phyloP scores from a whole-genome alignment of 1,139 yeast genomes.

The Yamadazyma mexicana region DNA sequence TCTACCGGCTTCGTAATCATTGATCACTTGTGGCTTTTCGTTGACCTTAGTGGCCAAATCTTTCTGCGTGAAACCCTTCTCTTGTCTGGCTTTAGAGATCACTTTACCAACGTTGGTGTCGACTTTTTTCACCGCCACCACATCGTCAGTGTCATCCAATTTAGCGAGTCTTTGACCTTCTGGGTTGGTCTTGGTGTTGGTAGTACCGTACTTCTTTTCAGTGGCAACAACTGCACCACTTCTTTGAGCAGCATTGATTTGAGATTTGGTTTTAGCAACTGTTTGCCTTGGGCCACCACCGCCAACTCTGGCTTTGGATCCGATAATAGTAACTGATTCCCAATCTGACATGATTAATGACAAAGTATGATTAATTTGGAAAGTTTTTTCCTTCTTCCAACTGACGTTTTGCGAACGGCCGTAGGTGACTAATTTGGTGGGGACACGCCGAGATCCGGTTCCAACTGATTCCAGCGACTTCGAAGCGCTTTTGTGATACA shows the following conservation, averaged over 20 bases:
- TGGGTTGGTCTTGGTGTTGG: slow-evolving; percentile 65
- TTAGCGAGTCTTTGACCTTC: slow-evolving; percentile 96
- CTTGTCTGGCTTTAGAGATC: slow-evolving; percentile 83
- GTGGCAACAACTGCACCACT: slow-evolving; percentile 84
- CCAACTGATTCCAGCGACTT: not conserved
- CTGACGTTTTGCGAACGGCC: slow-evolving; percentile 1
- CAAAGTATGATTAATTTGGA: not conserved
- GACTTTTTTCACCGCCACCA: slow-evolving; percentile 88
- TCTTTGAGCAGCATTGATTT: slow-evolving; percentile 92
- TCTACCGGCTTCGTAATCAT: slow-evolving; percentile 96
- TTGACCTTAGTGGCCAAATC: slow-evolving; percentile 93
- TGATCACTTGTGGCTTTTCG: slow-evolving; percentile 93
- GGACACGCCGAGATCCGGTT: slow-evolving; percentile 5
- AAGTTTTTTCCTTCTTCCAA: not conserved
- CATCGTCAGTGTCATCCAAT: slow-evolving; percentile 91
- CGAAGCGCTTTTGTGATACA: too few relatives aligned
- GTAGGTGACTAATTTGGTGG: slow-evolving; percentile 3
- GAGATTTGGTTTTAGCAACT: slow-evolving; percentile 77
- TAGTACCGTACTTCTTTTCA: slow-evolving; percentile 86
- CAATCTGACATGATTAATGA: slow-evolving; percentile 62
- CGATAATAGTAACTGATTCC: slow-evolving; percentile 88
- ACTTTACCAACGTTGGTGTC: slow-evolving; percentile 85
- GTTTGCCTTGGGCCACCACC: slow-evolving; percentile 85
- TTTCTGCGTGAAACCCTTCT: slow-evolving; percentile 87
- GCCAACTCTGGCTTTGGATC: slow-evolving; percentile 84